Percentiles rank a stretch among this genome's conserved stretches.
phyloP scores from a whole-genome alignment of 108 stramenopile genomes.

The Skeletonema tropicum region DNA sequence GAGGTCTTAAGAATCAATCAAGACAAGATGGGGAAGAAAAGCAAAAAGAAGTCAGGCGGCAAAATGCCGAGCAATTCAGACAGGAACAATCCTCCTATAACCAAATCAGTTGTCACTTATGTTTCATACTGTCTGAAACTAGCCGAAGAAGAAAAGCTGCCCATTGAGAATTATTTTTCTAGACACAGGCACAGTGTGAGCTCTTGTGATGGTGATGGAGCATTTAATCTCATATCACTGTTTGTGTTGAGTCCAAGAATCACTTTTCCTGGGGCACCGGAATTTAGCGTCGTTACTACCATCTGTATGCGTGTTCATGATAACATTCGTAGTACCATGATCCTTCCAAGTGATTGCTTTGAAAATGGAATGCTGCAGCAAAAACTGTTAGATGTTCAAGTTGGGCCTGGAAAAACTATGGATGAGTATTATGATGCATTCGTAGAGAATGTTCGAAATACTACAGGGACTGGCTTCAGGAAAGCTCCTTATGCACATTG shows the following conservation, averaged over 20 bases:
- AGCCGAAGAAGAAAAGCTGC: constrained; percentile 5
- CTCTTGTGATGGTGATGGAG: constrained; percentile 13
- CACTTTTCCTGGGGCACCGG: constrained; percentile 4
- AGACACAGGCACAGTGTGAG: constrained; percentile 6
- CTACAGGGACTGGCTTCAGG: not conserved
- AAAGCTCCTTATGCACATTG: constrained; percentile 23
- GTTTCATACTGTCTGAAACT: not conserved
- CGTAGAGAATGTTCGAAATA: not conserved
- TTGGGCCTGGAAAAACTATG: constrained; percentile 5
- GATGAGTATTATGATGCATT: constrained; percentile 1
- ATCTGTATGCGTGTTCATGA: constrained; percentile 5
- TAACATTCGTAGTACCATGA: constrained; percentile 4
- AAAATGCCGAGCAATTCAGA: constrained; percentile 5
- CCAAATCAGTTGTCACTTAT: not conserved
- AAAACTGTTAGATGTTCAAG: not conserved
- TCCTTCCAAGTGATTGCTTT: constrained; percentile 6
- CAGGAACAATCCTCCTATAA: not conserved
- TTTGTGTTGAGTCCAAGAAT: constrained; percentile 8
- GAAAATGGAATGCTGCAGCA: not conserved
- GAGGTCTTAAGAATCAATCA: not conserved
- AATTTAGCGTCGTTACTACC: not conserved
- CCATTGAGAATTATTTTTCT: constrained; percentile 3
- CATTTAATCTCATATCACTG: constrained; percentile 10
- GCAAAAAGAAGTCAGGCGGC: constrained; percentile 3
- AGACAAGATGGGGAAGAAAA: constrained; percentile 9